phyloP scores from a whole-genome alignment of 192 early-diverging fungal species.

The Coemansia sp. region DNA sequence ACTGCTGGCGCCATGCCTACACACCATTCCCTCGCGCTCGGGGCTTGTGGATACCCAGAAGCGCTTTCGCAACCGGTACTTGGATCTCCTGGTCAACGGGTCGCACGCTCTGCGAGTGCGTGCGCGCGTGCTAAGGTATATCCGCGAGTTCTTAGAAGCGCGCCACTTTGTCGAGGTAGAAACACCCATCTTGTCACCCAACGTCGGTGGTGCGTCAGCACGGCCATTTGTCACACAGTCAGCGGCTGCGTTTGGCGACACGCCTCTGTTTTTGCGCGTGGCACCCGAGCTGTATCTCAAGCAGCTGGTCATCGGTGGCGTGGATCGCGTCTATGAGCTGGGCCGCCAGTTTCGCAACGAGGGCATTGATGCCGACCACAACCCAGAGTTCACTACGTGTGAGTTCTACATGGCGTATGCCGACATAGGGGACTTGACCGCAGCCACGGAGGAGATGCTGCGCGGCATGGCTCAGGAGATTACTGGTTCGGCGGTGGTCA shows the following conservation, averaged over 20 bases:
- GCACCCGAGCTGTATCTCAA: slow-evolving; percentile 86
- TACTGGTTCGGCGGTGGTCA: slow-evolving; percentile 10
- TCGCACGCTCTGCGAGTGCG: slow-evolving; percentile 57
- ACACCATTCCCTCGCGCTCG: slow-evolving; percentile 60
- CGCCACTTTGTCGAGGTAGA: slow-evolving; percentile 79
- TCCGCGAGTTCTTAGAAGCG: slow-evolving; percentile 62
- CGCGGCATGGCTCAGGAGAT: slow-evolving; percentile 40
- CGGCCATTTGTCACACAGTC: slow-evolving; percentile 72
- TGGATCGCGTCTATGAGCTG: slow-evolving; percentile 83
- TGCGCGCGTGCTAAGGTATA: slow-evolving; percentile 58
- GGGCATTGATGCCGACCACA: slow-evolving; percentile 83
- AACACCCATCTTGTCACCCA: slow-evolving; percentile 72
- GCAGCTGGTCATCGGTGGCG: slow-evolving; percentile 82
- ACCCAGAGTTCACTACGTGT: slow-evolving; percentile 88
- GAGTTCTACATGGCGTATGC: slow-evolving; percentile 85
- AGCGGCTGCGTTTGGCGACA: slow-evolving; percentile 57
- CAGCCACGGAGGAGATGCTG: slow-evolving; percentile 69
- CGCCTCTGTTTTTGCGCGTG: slow-evolving; percentile 71
- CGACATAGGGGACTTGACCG: slow-evolving; percentile 64
- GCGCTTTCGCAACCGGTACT: slow-evolving; percentile 66
- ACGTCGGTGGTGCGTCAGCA: slow-evolving; percentile 79
- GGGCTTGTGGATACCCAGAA: slow-evolving; percentile 64
- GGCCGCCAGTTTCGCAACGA: slow-evolving; percentile 92
- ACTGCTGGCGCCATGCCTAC: slow-evolving; percentile 69
- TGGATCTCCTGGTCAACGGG: slow-evolving; percentile 74